A percentile compares a stretch with the other conserved stretches of the same genome.
phyloP scores from a whole-genome alignment of 305 asterid species.

The Solanum chacoense region DNA sequence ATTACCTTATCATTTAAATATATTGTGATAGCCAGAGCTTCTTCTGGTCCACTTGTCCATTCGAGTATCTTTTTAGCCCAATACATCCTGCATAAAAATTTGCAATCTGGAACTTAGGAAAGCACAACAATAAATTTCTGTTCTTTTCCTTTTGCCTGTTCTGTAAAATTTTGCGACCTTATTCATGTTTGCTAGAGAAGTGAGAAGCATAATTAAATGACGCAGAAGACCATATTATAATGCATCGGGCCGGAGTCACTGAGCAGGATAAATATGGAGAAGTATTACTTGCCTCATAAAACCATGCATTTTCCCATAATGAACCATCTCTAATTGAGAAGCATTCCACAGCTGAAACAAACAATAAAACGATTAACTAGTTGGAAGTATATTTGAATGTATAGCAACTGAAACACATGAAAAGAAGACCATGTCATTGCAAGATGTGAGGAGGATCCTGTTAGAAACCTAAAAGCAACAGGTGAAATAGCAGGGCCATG shows the following conservation, averaged over 20 bases:
- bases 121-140: background rate
- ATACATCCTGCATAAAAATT: conserved; percentile 62
- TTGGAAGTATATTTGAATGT: background rate
- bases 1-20: conserved; percentile 79
- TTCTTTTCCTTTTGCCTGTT: background rate
- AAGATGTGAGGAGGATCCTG: background rate
- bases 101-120: background rate
- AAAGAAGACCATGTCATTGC: background rate
- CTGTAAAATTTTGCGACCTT: background rate
- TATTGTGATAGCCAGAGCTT: conserved; percentile 71
- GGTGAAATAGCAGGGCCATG: background rate
- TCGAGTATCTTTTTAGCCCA: conserved; percentile 99
- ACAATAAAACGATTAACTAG: background rate
- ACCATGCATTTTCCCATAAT: conserved; percentile 93
- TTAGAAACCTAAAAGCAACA: background rate
- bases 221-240: background rate
- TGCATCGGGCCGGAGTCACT: background rate
- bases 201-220: background rate
- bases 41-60: conserved; percentile 90
- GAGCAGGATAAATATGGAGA: background rate
- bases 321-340: conserved; percentile 84
- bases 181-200: background rate
- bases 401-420: background rate
- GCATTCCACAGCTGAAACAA: conserved; percentile 91
- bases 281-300: conserved; percentile 70